A percentile compares a stretch with the other conserved stretches of the same genome.
Conservation (phyloP, 169 alveolate genomes). For the Miamiensis avidus region DNA sequence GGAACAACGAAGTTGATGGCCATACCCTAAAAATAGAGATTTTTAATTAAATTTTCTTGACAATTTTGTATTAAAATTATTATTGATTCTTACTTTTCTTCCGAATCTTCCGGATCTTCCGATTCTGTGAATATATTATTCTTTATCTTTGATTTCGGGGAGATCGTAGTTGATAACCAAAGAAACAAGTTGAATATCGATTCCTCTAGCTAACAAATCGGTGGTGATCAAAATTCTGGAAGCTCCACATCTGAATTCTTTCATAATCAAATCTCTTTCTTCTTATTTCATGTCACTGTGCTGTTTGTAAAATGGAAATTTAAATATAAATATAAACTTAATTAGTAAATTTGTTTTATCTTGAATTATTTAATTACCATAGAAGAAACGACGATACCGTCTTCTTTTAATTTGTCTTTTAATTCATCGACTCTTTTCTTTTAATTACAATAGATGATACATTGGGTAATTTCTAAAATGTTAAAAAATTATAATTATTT, state of each 20-base stretch:
- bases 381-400: slow-evolving; percentile 95
- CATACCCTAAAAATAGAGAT: slow-evolving; percentile 71
- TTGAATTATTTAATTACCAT: slow-evolving; percentile 53
- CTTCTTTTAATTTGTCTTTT: slow-evolving; percentile 93
- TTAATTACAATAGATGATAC: slow-evolving; percentile 98
- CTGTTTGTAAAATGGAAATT: neutral
- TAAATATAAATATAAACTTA: too few relatives aligned
- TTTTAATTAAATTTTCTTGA: neutral
- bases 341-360: too few relatives aligned
- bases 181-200: slow-evolving; percentile 98
- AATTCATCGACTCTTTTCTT: slow-evolving; percentile 95
- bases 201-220: slow-evolving; percentile 98
- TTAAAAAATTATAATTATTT: too few relatives aligned
- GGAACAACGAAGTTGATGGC: slow-evolving; percentile 59
- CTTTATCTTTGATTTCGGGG: slow-evolving; percentile 94
- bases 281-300: slow-evolving; percentile 99
- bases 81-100: slow-evolving; percentile 36
- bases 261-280: slow-evolving; percentile 97
- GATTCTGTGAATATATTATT: slow-evolving; percentile 94
- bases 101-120: slow-evolving; percentile 86
- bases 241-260: slow-evolving; percentile 94
- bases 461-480: slow-evolving; percentile 97
- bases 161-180: slow-evolving; percentile 98
- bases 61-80: too few relatives aligned
- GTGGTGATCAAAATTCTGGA: slow-evolving; percentile 98